Conservation (phyloP, 169 alveolate species). For the Babesia bovis region DNA sequence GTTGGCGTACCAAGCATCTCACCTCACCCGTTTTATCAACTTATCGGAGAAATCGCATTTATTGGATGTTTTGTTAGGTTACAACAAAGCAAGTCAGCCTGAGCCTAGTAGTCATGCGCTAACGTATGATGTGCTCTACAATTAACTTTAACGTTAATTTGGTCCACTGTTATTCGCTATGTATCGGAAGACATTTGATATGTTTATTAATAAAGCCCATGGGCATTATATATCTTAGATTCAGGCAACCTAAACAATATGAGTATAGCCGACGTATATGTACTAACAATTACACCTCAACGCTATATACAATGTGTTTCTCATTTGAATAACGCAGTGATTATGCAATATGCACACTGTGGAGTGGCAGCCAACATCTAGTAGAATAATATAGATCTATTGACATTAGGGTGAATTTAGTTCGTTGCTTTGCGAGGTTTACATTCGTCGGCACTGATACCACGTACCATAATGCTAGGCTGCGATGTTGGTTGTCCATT, state of each 20-base stretch:
- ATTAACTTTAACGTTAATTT: too few species aligned
- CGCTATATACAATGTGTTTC: too few species aligned
- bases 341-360: too few species aligned
- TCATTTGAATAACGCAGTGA: too few species aligned
- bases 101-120: slow-evolving; percentile 3
- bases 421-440: slow-evolving; percentile 27
- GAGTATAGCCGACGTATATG: too few species aligned
- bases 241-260: too few species aligned
- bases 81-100: neutral
- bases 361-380: too few species aligned
- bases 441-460: slow-evolving; percentile 54
- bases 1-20: slow-evolving; percentile 55
- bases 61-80: slow-evolving; percentile 51
- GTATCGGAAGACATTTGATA: neutral
- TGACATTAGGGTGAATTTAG: too few species aligned
- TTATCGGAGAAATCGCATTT: slow-evolving; percentile 63
- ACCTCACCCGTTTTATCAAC: slow-evolving; percentile 43
- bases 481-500: slow-evolving; percentile 16
- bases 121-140: slow-evolving; percentile 41
- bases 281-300: too few species aligned
- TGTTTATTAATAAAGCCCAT: too few species aligned
- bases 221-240: too few species aligned
- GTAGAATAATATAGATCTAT: too few species aligned
- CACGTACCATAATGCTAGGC: slow-evolving; percentile 37
- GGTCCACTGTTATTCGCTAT: neutral